Evolutionary conservation across 2,329 filamentous ascomycete genomes (phyloP), one percentile per base, ranked within the genome.

Genomic region (Colletotrichum sp.): DNA sequence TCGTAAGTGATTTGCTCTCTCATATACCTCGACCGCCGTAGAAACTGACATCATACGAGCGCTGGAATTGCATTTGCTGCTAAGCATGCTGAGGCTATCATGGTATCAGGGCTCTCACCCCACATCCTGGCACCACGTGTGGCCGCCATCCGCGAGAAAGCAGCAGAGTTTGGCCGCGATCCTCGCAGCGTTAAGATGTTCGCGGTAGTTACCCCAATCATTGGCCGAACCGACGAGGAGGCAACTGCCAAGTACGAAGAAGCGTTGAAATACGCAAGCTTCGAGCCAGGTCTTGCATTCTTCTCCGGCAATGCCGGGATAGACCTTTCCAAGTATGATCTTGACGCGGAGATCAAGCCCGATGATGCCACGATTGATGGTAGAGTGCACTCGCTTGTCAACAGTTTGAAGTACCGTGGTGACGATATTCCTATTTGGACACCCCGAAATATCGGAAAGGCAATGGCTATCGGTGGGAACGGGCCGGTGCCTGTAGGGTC

Each of bases 281-380:
- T 87, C 0, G 82, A 90, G 21, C 90, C 89, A 0, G 90, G 89
- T 0, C 82, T 92, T 2, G 90, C 90, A 0, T 83, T 91, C 1
- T 89, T 91, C 77, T 88, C 86, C 36, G 90, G 90, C 2, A 91
- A 88, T 87, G 91, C 90, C 0, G 91, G 91, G 0, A 91, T 93
- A 73, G 91, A 93, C 78, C 84, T 92, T 32, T 90, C 88, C 4
- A 86, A 86, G 77, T 86, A 92, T 55, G 89, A 90, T 0, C 79
- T 92, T 0, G 91, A 92, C 75, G 86, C 92, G 76, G 89, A 90
- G 18, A 85, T 93, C 75, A 89, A 86, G 0, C 21, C 52, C 52
- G 52, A 24, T 24, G 52, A 57, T 57, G 52, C 52, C 39, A 48
- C 6, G 18, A 48, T 48, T n/a, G 39, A 48, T 6, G 21, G 52